Evolutionary conservation across 495 filamentous ascomycete species (phyloP).

Genomic region (Paragyromitra xinjiangensis): DNA sequence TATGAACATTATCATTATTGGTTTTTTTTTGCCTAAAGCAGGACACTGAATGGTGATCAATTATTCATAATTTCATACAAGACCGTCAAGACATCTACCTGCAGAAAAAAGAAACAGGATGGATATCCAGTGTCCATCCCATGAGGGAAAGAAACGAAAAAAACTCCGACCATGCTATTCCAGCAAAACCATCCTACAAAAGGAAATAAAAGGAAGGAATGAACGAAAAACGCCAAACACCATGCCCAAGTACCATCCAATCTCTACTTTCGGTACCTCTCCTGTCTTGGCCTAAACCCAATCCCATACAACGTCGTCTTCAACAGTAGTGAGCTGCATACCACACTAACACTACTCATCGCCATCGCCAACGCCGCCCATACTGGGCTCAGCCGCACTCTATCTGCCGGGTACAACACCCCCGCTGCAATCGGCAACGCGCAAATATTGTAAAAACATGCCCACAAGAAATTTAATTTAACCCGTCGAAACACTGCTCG

Average conservation of each 20-base stretch:
- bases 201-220: not conserved
- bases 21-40: not conserved
- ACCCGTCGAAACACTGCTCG: constrained; percentile 77
- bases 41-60: not conserved
- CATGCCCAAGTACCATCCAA: not conserved
- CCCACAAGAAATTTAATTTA: constrained; percentile 89
- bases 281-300: constrained; percentile 61
- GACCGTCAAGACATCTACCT: not conserved
- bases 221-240: not conserved
- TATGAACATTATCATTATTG: not conserved
- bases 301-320: constrained; percentile 63
- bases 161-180: not conserved
- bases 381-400: constrained; percentile 71
- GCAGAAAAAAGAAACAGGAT: not conserved
- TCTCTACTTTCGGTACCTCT: constrained; percentile 37
- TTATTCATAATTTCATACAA: constrained; percentile 1
- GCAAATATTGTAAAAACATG: constrained; percentile 81
- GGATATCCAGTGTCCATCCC: not conserved
- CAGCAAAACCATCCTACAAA: constrained; percentile 9
- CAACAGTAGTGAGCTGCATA: constrained; percentile 75
- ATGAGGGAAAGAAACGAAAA: not conserved
- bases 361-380: constrained; percentile 92
- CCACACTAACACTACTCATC: constrained; percentile 81
- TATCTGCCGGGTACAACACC: constrained; percentile 70
- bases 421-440: constrained; percentile 87